Percentiles rank a stretch among this genome's conserved stretches.
Evolutionary conservation across 164 flowering plant species (phyloP).

Genomic region (Tinospora cordifolia): DNA sequence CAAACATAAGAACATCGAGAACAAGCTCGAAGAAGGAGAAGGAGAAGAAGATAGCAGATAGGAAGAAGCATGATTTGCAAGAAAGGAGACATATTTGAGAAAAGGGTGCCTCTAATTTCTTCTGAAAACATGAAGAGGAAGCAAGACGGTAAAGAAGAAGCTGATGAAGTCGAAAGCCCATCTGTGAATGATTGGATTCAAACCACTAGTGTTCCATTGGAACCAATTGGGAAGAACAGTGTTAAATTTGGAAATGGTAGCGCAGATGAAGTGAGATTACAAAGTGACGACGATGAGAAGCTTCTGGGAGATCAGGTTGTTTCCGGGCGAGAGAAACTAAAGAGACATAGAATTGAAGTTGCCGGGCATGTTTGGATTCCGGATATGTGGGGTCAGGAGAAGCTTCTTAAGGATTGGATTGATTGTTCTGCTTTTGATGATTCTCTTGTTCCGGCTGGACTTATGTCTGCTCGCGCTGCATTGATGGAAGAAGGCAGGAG

Average conservation of each 20-base stretch:
- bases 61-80: not conserved
- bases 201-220: too few relatives aligned
- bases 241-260: not conserved
- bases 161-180: too few relatives aligned
- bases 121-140: constrained; percentile 6
- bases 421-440: constrained; percentile 46
- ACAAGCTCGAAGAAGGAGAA: not conserved
- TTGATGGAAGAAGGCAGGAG: constrained; percentile 37
- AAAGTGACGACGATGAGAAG: not conserved
- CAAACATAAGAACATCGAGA: constrained; percentile 6
- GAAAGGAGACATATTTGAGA: too few relatives aligned
- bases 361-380: constrained; percentile 51
- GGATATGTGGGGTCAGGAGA: constrained; percentile 63
- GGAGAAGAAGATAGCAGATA: not conserved
- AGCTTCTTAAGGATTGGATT: constrained; percentile 51
- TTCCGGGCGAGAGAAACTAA: constrained; percentile 41
- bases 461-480: constrained; percentile 45
- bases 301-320: constrained; percentile 5
- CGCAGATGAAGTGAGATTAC: not conserved
- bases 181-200: too few relatives aligned
- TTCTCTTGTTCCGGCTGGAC: constrained; percentile 34
- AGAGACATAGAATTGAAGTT: constrained; percentile 41
- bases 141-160: not conserved
- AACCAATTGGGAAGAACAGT: not conserved
- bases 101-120: not conserved